These are phyloP conservation scores for Acanthamoeba healyi DNA, from an alignment of 208 protist species.

Conservation along the genomic window DNA sequence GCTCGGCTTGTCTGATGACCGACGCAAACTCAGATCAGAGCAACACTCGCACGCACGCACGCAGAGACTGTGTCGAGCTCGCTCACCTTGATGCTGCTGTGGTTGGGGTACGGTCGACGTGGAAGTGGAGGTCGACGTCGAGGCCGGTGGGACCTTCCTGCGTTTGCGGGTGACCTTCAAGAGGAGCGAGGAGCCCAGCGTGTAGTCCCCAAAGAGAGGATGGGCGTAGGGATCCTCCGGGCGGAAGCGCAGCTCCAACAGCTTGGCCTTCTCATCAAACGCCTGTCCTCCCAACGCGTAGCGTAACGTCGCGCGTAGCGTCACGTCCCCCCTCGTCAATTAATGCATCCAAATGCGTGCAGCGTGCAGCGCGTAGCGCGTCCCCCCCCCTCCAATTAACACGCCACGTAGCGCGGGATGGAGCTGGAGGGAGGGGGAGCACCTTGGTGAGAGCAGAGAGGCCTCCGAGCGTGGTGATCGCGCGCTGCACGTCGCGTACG, in stretches of 20 bases:
- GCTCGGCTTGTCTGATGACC: too few species aligned
- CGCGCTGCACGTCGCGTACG: constrained; percentile 12
- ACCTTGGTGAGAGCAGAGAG: constrained; percentile 46
- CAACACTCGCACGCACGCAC: too few species aligned
- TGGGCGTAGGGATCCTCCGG: constrained; percentile 60
- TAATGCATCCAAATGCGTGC: too few species aligned
- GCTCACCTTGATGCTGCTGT: not conserved
- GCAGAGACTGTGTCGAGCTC: too few species aligned
- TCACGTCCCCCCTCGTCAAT: not conserved
- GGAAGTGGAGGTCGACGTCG: not conserved
- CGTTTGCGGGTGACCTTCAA: constrained; percentile 55
- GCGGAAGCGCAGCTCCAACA: constrained; percentile 59
- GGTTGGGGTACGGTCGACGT: not conserved
- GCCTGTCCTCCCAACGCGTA: not conserved
- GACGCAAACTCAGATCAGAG: too few species aligned
- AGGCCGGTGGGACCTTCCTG: not conserved
- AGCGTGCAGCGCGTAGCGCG: too few species aligned
- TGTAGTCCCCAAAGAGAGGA: constrained; percentile 51
- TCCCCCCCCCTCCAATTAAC: too few species aligned
- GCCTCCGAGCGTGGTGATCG: not conserved
- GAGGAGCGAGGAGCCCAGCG: constrained; percentile 39
- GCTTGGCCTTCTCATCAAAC: constrained; percentile 37
- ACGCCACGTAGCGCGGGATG: not conserved
- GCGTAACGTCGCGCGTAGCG: not conserved
- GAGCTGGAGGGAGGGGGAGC: not conserved